A percentile compares a stretch with the other conserved stretches of the same genome.
These are phyloP conservation scores for Dactylis glomerata DNA, from an alignment of 176 grass and related monocot species.

Conservation along the genomic window DNA sequence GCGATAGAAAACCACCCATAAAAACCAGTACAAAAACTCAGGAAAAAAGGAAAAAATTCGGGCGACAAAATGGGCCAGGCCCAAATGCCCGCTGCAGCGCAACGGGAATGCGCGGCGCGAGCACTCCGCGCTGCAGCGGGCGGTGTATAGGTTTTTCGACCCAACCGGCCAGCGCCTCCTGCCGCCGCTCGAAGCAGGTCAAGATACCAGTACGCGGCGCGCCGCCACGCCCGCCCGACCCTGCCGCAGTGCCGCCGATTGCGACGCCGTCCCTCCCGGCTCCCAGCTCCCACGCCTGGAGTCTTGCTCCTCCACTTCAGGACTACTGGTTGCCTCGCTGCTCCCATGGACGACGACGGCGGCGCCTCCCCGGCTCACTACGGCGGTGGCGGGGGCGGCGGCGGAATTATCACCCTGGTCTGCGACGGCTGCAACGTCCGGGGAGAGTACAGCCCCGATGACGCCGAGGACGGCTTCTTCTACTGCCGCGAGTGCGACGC, in stretches of 20 bases:
- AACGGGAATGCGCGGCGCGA: too few relatives aligned
- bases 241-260: not conserved
- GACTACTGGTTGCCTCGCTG: not conserved
- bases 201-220: not conserved
- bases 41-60: too few relatives aligned
- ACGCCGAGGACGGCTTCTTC: constrained; percentile 48
- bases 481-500: constrained; percentile 53
- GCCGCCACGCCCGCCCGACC: not conserved
- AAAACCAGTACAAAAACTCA: too few relatives aligned
- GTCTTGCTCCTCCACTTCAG: not conserved
- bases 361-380: constrained; percentile 7
- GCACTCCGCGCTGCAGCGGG: too few relatives aligned
- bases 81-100: too few relatives aligned
- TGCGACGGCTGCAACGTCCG: constrained; percentile 40
- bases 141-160: too few relatives aligned
- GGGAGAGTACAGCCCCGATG: constrained; percentile 32
- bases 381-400: not conserved
- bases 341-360: constrained; percentile 21
- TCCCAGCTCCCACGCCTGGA: not conserved
- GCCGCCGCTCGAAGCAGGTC: not conserved
- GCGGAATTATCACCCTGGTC: constrained; percentile 9
- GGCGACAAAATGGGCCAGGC: too few relatives aligned
- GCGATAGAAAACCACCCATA: too few relatives aligned
- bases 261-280: not conserved
- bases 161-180: not conserved